A percentile compares a stretch with the other conserved stretches of the same genome.
Evolutionary conservation across 1,139 yeast genomes (phyloP).

Genomic region (Wickerhamomyces sp.): DNA sequence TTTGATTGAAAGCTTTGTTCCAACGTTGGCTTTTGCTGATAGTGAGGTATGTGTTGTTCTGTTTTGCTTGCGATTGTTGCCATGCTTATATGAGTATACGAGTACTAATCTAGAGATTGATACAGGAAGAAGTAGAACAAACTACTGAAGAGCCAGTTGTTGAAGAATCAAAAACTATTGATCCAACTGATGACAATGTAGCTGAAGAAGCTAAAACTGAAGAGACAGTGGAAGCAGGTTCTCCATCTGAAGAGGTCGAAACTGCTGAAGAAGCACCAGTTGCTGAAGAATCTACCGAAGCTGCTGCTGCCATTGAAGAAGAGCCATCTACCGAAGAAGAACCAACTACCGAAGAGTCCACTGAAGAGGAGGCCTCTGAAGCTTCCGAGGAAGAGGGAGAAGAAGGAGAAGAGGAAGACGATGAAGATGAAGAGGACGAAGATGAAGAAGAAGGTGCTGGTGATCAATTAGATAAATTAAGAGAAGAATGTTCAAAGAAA

Average conservation of each 20-base stretch:
- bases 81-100: background rate
- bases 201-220: slow-evolving; percentile 2
- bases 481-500: slow-evolving; percentile 62
- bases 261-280: slow-evolving; percentile 1
- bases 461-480: slow-evolving; percentile 66
- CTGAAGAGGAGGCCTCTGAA: slow-evolving; percentile 8
- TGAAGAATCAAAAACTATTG: slow-evolving; percentile 3
- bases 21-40: slow-evolving; percentile 83
- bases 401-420: slow-evolving; percentile 28
- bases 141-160: slow-evolving; percentile 2
- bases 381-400: slow-evolving; percentile 9
- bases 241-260: background rate
- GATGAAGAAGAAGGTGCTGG: slow-evolving; percentile 72
- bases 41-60: slow-evolving; percentile 6
- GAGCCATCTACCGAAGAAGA: slow-evolving; percentile 3
- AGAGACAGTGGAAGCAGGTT: background rate
- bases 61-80: background rate
- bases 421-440: slow-evolving; percentile 36
- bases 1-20: slow-evolving; percentile 57
- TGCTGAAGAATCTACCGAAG: background rate
- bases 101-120: background rate
- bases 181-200: background rate
- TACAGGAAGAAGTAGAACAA: background rate
- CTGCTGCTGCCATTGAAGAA: slow-evolving; percentile 5
- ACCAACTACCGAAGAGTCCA: slow-evolving; percentile 6